These are phyloP conservation scores for Schizothecium vesticola DNA, from an alignment of 495 filamentous ascomycete genomes.

Conservation along the genomic window DNA sequence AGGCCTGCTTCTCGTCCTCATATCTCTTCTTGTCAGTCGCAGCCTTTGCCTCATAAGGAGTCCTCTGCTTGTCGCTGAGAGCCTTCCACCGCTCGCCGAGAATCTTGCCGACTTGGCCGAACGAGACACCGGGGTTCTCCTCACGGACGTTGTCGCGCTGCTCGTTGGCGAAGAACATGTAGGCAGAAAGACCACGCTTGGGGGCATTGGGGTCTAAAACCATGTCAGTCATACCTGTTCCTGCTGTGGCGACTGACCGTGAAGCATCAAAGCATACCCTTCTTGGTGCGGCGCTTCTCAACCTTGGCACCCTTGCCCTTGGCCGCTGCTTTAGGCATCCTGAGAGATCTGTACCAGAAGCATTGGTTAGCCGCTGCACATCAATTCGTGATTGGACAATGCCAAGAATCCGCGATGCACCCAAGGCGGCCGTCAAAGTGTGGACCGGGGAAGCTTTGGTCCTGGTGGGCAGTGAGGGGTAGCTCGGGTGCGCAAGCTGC, in stretches of 20 bases:
- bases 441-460: neutral
- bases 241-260: neutral
- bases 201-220: conserved; percentile 88
- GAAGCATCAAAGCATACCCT: conserved; percentile 35
- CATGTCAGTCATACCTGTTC: neutral
- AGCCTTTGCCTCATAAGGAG: conserved; percentile 93
- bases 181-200: conserved; percentile 98
- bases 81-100: conserved; percentile 98
- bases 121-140: conserved; percentile 96
- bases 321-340: conserved; percentile 46
- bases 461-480: conserved; percentile 4
- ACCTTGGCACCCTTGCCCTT: conserved; percentile 42
- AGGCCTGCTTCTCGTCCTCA: conserved; percentile 91
- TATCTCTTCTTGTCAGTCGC: conserved; percentile 97
- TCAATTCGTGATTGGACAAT: neutral
- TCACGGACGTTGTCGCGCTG: conserved; percentile 96
- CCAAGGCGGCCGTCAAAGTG: neutral
- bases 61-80: conserved; percentile 78
- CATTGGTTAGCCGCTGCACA: conserved; percentile 16
- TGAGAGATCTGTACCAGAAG: conserved; percentile 23
- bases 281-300: conserved; percentile 43
- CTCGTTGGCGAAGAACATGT: conserved; percentile 99
- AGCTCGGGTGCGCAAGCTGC: conserved; percentile 1
- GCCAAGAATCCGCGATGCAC: neutral
- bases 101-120: conserved; percentile 96